Evolutionary conservation across 169 alveolate species (phyloP).

Genomic region (Neospora caninum): DNA sequence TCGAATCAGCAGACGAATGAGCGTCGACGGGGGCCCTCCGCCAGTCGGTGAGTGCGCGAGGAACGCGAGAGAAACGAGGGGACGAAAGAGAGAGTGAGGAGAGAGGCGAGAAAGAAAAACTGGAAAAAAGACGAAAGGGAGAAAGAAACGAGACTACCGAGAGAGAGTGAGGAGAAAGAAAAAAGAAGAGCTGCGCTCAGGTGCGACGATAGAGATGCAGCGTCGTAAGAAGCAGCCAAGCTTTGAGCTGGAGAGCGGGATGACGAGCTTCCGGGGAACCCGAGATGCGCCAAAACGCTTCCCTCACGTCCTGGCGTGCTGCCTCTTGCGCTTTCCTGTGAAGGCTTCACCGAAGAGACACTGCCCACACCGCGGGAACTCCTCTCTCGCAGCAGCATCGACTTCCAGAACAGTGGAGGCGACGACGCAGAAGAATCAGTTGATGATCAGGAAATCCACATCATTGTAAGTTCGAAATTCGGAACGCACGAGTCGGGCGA

Average conservation of each 20-base stretch:
- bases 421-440: neutral
- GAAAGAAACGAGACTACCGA: too few relatives aligned
- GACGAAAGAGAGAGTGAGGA: neutral
- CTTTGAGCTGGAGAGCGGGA: too few relatives aligned
- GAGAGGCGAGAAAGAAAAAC: neutral
- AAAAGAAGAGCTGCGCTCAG: too few relatives aligned
- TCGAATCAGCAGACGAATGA: neutral
- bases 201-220: too few relatives aligned
- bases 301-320: too few relatives aligned
- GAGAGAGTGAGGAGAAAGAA: too few relatives aligned
- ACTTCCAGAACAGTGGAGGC: neutral
- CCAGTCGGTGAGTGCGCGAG: neutral
- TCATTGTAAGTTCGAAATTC: constrained; percentile 14
- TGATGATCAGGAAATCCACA: constrained; percentile 19
- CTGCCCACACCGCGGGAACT: constrained; percentile 58
- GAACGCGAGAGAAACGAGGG: neutral
- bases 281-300: too few relatives aligned
- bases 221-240: too few relatives aligned
- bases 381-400: constrained; percentile 30
- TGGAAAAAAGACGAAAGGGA: too few relatives aligned
- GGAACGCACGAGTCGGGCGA: too few relatives aligned
- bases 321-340: neutral
- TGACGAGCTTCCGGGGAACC: too few relatives aligned
- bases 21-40: constrained; percentile 26
- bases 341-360: constrained; percentile 54